These are phyloP conservation scores for Apiospora saccharicola DNA, from an alignment of 2,329 filamentous ascomycete species.

Conservation along the genomic window DNA sequence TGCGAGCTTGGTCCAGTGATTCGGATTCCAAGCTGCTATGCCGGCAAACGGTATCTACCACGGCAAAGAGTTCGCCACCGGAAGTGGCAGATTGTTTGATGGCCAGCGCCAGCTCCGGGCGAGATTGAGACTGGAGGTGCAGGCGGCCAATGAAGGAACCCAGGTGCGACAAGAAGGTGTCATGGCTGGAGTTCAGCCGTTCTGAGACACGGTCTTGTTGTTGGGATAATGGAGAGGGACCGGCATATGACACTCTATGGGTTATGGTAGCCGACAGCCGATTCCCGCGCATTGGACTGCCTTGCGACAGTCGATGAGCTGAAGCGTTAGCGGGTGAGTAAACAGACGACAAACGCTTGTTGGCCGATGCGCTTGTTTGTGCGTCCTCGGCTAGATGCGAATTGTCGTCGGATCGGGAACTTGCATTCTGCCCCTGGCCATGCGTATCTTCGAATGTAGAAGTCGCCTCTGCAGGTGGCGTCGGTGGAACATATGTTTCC, in stretches of 20 bases:
- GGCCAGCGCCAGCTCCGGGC: conserved; percentile 80
- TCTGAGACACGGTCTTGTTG: conserved; percentile 83
- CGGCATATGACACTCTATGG: conserved; percentile 80
- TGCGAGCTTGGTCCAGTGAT: conserved; percentile 72
- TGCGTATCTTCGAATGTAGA: conserved; percentile 35
- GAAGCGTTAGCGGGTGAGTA: conserved; percentile 44
- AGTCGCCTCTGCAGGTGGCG: conserved; percentile 67
- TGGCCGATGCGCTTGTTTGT: conserved; percentile 47
- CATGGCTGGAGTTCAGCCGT: conserved; percentile 80
- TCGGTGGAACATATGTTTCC: conserved; percentile 66
- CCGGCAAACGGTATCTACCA: conserved; percentile 83
- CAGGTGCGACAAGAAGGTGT: conserved; percentile 87
- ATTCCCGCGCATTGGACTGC: conserved; percentile 49
- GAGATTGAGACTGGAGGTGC: conserved; percentile 90
- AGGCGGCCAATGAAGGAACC: conserved; percentile 91
- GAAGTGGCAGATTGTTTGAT: conserved; percentile 86
- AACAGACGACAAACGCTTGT: conserved; percentile 57
- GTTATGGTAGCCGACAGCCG: conserved; percentile 64
- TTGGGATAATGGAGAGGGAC: conserved; percentile 67
- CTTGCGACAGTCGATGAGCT: conserved; percentile 46
- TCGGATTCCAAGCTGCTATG: conserved; percentile 75
- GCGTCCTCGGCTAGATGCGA: conserved; percentile 47
- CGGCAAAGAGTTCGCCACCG: conserved; percentile 78
- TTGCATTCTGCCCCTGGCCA: conserved; percentile 47
- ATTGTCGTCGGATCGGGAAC: conserved; percentile 46